Conservation (phyloP, 2,329 filamentous ascomycete species). For the Nemania sp. region DNA sequence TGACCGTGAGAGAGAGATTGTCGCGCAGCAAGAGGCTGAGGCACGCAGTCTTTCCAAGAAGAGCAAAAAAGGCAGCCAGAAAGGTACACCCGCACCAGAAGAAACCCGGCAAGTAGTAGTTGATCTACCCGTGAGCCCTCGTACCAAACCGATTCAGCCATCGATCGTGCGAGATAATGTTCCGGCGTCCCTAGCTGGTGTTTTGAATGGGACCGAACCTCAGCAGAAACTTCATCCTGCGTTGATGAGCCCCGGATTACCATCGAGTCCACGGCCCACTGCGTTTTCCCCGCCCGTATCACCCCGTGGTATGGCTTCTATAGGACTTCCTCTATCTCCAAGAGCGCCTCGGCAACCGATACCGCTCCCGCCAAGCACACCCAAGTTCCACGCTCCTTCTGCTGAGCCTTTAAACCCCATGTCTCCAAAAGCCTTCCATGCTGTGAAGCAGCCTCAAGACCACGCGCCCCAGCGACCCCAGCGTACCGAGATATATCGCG, state of each 20-base stretch:
- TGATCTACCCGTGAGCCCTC: slow-evolving; percentile 46
- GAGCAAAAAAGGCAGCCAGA: slow-evolving; percentile 60
- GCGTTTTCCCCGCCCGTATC: slow-evolving; percentile 70
- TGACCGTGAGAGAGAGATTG: slow-evolving; percentile 72
- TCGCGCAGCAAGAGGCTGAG: slow-evolving; percentile 69
- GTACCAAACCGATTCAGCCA: slow-evolving; percentile 36
- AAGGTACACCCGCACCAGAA: slow-evolving; percentile 49
- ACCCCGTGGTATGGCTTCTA: slow-evolving; percentile 54
- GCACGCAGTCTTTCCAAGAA: slow-evolving; percentile 74
- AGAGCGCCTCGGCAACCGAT: slow-evolving; percentile 74
- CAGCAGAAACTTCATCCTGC: slow-evolving; percentile 44
- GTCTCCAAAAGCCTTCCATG: slow-evolving; percentile 47
- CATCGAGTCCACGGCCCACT: slow-evolving; percentile 61
- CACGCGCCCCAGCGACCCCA: slow-evolving; percentile 39
- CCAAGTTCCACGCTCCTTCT: slow-evolving; percentile 63
- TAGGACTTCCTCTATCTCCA: slow-evolving; percentile 66
- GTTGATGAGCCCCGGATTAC: slow-evolving; percentile 63
- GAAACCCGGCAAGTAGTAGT: slow-evolving; percentile 36
- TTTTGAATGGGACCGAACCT: slow-evolving; percentile 47
- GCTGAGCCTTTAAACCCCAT: slow-evolving; percentile 40
- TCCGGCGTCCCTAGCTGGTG: slow-evolving; percentile 56
- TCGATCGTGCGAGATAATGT: slow-evolving; percentile 44
- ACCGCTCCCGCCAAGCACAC: slow-evolving; percentile 70
- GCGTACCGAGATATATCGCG: slow-evolving; percentile 67
- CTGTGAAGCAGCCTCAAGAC: slow-evolving; percentile 42